Percentiles rank a stretch among this genome's conserved stretches.
phyloP scores from a whole-genome alignment of 768 basidiomycete species.

The Agaricus sinodeliciosus region DNA sequence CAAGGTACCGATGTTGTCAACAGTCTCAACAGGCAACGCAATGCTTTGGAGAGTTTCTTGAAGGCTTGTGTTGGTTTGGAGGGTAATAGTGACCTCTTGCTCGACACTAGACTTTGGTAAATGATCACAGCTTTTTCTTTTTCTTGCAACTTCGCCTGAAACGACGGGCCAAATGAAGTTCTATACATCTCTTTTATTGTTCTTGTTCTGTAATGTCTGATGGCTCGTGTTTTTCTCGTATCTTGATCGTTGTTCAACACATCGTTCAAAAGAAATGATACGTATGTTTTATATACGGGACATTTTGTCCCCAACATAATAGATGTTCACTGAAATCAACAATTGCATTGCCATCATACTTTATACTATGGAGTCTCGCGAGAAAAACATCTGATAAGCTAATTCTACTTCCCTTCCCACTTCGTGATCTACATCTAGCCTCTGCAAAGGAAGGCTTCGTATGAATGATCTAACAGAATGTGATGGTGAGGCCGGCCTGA shows the following conservation, averaged over 20 bases:
- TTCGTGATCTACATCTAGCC: too few species aligned
- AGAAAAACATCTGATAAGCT: too few species aligned
- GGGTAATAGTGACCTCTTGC: slow-evolving; percentile 73
- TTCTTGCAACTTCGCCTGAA: not conserved
- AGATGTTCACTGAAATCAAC: too few species aligned
- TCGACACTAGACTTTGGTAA: slow-evolving; percentile 88
- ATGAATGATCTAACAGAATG: not conserved
- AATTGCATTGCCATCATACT: too few species aligned
- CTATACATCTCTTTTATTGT: not conserved
- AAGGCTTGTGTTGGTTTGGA: slow-evolving; percentile 93
- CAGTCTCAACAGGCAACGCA: slow-evolving; percentile 90
- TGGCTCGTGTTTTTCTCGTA: too few species aligned
- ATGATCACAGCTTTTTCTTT: slow-evolving; percentile 14
- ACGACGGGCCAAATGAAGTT: not conserved
- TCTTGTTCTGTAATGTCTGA: not conserved
- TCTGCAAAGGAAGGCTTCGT: too few species aligned
- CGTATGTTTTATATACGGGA: too few species aligned
- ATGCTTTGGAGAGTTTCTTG: slow-evolving; percentile 88
- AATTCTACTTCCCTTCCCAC: too few species aligned
- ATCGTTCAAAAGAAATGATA: too few species aligned
- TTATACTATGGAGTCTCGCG: too few species aligned
- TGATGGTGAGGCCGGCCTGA: slow-evolving; percentile 28
- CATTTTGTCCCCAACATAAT: too few species aligned
- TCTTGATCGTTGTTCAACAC: too few species aligned
- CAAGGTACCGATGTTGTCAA: slow-evolving; percentile 90